Base-by-base conservation (phyloP, 1,284 basidiomycete species). In the Mycena sp. region DNA sequence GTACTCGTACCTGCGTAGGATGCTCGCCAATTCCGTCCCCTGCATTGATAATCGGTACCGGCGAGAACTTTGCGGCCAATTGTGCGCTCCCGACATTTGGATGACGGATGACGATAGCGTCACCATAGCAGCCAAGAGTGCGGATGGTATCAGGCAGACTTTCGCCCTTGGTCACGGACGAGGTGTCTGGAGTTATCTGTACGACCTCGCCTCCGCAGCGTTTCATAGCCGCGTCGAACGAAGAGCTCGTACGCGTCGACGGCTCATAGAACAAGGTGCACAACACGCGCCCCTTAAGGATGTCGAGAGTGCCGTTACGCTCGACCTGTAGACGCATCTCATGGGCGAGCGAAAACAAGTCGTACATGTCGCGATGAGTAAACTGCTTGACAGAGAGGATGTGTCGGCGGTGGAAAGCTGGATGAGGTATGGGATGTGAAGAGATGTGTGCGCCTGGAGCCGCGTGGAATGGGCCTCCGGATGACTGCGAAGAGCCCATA, bases 191-290 rank as follows among this genome's bases (percentile, higher is more conserved):
- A 52, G 87, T 87, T 50, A 99, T 86, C 65, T 92, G 87, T 28
- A 99, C 91, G 43, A 99, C 97, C 73, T 97, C 90, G 40, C 98
- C 98, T 52, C 98, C 98, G 71, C 95, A 95, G 55, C 98, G 89
- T 77, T 97, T 96, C 98, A 99, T 99, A 14, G 98, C 98, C 9
- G 97, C 93, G 77, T 99, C 97, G 74, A 99, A 99, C n/a, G 97
- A 99, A 16, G 92, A 86, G 64, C 92, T 94, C 2, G 98, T 99
- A 56, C 98, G 87, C 1, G 98, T 99, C 10, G 96, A 98, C 2
- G 98, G 95, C 77, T 99, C 98, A 78, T 97, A 99, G 85, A 99
- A 99, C 40, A 98, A 78, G n/a, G 92, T 97, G 74, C 93, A 96
- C 5, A 99, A 86, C 0, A 99, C 91, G 67, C 91, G 93, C 49